Base-by-base conservation (phyloP, 345 rosid species). In the Corchorus capsularis region DNA sequence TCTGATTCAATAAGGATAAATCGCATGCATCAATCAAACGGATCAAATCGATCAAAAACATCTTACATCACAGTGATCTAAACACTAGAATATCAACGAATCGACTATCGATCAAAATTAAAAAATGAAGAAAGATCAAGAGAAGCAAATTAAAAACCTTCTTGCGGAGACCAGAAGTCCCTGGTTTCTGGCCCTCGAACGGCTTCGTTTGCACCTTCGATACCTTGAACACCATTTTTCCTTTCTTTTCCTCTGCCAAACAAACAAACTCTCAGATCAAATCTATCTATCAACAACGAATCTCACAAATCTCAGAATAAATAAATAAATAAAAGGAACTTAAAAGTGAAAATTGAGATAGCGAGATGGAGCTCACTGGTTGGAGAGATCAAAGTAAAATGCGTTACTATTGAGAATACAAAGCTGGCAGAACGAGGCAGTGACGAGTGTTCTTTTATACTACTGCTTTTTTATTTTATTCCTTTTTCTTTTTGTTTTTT, bases 141-240 rank as follows among this genome's bases (percentile, higher is more conserved):
- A 66, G 12, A 66, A 56, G 7, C 34, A 71, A 22, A 32, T 49
- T 16, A 47, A 4, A 12, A 77, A 94, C 99, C 99, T 94, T 96
- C 92, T 96, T 96, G 78, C 98, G 98, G 79, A 96, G 99, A 64
- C 99, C 98, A 73, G 99, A 96, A 16, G 99, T 96, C 17, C 98
- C 99, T 2, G 98, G 98, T 82, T 96, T 96, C 89, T 96, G 98
- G 85, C 94, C 98, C 19, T 90, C 97, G 80, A 90, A 69, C 15
- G 99, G 96, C 22, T 84, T 63, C 64, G 98, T 88, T 2, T 82
- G 78, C 56, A 94, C 92, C 55, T 74, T 77, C 34, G 93, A 86
- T 10, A 91, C 91, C 71, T 81, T 81, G 89, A 96, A 96, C 70
- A 63, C 61, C 85, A 83, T 70, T 52, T 69, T 22, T 52, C 17